These are phyloP conservation scores for Fusarium sp. DNA, from an alignment of 2,329 filamentous ascomycete species.

Conservation along the genomic window DNA sequence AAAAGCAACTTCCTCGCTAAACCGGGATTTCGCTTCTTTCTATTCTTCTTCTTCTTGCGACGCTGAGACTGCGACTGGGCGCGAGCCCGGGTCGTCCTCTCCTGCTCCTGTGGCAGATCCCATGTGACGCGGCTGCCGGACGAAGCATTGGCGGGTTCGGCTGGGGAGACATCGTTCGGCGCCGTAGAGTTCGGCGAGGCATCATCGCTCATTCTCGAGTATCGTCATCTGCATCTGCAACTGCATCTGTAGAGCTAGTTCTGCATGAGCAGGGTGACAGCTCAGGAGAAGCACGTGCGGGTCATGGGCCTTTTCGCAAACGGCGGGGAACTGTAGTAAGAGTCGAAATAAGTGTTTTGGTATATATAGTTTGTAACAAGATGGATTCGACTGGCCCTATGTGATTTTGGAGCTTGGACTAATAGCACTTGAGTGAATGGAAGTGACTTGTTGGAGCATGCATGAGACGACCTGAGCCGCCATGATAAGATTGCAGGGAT, in stretches of 20 bases:
- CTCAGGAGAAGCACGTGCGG: slow-evolving; percentile 42
- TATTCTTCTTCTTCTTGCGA: slow-evolving; percentile 52
- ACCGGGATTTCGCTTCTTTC: slow-evolving; percentile 54
- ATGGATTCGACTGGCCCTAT: slow-evolving; percentile 13
- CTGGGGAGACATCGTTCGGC: slow-evolving; percentile 43
- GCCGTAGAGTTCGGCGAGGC: slow-evolving; percentile 56
- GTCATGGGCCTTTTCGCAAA: slow-evolving; percentile 40
- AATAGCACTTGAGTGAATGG: slow-evolving; percentile 18
- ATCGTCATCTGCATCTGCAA: slow-evolving; percentile 49
- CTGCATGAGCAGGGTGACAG: slow-evolving; percentile 48
- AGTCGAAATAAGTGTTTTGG: not conserved
- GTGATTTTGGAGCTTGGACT: slow-evolving; percentile 16
- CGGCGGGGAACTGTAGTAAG: slow-evolving; percentile 2
- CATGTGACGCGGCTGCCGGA: slow-evolving; percentile 37
- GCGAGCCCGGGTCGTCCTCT: slow-evolving; percentile 27
- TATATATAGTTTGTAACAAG: slow-evolving; percentile 7
- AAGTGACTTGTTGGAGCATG: slow-evolving; percentile 29
- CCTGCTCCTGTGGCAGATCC: slow-evolving; percentile 26
- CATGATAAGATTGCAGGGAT: slow-evolving; percentile 46
- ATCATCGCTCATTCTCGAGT: slow-evolving; percentile 64
- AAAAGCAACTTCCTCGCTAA: slow-evolving; percentile 70
- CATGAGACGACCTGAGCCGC: slow-evolving; percentile 33
- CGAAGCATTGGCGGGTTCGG: slow-evolving; percentile 20
- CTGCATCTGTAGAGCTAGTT: slow-evolving; percentile 42
- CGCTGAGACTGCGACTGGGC: slow-evolving; percentile 48